Evolutionary conservation across 2,329 filamentous ascomycete genomes (phyloP).

Genomic region (Zymoseptoria crescenta): DNA sequence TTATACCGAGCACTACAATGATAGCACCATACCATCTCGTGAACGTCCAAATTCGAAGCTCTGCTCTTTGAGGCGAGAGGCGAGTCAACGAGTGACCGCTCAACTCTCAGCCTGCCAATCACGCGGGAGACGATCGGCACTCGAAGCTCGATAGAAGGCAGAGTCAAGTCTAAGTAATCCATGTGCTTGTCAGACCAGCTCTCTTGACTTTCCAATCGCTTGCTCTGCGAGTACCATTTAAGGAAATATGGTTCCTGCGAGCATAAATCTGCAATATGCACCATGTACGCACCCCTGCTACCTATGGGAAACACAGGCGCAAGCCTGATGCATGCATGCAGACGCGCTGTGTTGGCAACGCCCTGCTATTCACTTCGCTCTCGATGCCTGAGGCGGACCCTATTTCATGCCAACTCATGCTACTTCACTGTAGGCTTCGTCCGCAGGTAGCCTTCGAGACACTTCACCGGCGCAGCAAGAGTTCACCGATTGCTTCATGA

Average conservation of each 20-base stretch:
- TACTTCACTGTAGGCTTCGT: neutral
- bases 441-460: neutral
- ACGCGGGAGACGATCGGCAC: too few species aligned
- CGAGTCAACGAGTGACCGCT: too few species aligned
- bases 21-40: neutral
- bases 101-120: neutral
- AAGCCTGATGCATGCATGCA: neutral
- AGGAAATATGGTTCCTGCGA: neutral
- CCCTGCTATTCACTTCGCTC: neutral
- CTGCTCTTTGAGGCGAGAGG: neutral
- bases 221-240: neutral
- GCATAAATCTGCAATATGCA: neutral
- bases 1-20: neutral
- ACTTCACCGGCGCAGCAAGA: neutral
- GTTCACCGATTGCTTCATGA: neutral
- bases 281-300: neutral
- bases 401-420: neutral
- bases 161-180: too few species aligned
- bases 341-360: neutral
- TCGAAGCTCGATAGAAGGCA: too few species aligned
- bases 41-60: neutral
- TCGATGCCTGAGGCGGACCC: neutral
- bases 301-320: neutral
- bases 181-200: neutral
- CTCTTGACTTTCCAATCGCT: neutral